A percentile compares a stretch with the other conserved stretches of the same genome.
These are phyloP conservation scores for Ramaria sp. DNA, from an alignment of 768 basidiomycete genomes.

Conservation along the genomic window DNA sequence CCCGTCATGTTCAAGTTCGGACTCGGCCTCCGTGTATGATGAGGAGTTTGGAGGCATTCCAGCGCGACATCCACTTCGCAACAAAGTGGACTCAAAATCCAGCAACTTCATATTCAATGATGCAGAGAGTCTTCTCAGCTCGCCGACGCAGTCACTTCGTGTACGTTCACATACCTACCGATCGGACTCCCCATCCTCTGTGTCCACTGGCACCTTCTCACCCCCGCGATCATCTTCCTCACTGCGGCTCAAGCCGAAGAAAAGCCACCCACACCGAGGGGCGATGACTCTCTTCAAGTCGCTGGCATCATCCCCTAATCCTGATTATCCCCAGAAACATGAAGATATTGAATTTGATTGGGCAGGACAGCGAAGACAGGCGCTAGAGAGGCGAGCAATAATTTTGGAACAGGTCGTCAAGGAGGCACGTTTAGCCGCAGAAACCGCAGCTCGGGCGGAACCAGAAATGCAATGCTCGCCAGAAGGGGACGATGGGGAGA, in stretches of 20 bases:
- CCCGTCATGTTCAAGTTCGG: background rate
- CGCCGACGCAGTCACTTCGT: background rate
- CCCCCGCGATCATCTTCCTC: background rate
- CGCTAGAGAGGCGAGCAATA: background rate
- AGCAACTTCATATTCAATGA: background rate
- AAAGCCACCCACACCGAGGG: background rate
- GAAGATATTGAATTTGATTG: constrained; percentile 1
- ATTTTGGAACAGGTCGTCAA: background rate
- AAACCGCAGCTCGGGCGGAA: background rate
- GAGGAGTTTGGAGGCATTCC: background rate
- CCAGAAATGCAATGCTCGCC: too few species aligned
- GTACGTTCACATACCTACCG: background rate
- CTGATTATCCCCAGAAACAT: background rate
- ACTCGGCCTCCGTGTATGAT: background rate
- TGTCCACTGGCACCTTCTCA: background rate
- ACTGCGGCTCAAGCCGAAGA: background rate
- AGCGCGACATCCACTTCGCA: background rate
- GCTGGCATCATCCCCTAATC: background rate
- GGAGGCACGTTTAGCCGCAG: background rate
- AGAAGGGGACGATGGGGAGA: background rate
- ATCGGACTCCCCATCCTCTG: background rate
- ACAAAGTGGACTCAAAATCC: background rate
- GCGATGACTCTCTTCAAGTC: constrained; percentile 1
- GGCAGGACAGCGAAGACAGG: background rate
- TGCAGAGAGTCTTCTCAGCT: background rate